phyloP scores from a whole-genome alignment of 768 basidiomycete genomes.

The Auriculariales sp. region DNA sequence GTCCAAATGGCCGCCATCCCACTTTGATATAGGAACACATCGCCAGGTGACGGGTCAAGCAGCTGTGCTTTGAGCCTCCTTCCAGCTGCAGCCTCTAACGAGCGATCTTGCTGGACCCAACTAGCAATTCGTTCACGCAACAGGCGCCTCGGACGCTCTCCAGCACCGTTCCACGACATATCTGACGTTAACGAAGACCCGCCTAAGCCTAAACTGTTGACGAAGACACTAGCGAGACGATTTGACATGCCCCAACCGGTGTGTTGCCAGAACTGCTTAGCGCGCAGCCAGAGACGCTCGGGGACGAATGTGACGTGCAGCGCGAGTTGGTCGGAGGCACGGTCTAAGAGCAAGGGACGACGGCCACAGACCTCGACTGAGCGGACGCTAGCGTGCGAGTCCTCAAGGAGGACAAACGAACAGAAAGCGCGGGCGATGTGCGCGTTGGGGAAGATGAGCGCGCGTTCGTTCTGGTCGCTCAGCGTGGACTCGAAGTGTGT shows the following conservation, averaged over 20 bases:
- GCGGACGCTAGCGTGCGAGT: slow-evolving; percentile 8
- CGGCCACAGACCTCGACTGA: no score
- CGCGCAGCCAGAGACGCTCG: slow-evolving; percentile 16
- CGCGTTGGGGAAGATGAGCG: slow-evolving; percentile 26
- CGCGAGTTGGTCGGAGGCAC: slow-evolving; percentile 12
- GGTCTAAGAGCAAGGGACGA: slow-evolving; percentile 1
- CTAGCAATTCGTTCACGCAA: slow-evolving; percentile 4
- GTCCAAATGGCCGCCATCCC: slow-evolving; percentile 44
- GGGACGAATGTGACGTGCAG: slow-evolving; percentile 29
- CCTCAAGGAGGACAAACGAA: slow-evolving; percentile 16
- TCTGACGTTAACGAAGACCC: no score
- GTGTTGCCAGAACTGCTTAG: slow-evolving; percentile 38
- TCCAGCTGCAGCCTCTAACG: no score
- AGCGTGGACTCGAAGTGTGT: slow-evolving; percentile 22
- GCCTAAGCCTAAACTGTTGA: no score
- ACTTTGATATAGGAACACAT: slow-evolving; percentile 33
- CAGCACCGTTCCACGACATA: no score
- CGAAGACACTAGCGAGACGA: slow-evolving; percentile 30
- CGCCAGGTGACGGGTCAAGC: no score
- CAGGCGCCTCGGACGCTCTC: not conserved
- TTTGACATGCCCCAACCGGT: slow-evolving; percentile 34
- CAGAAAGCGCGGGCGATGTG: slow-evolving; percentile 22
- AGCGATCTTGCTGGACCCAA: no score
- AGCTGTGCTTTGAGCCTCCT: no score
- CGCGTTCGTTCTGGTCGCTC: slow-evolving; percentile 23